Evolutionary conservation across 345 rosid genomes (phyloP).

Genomic region (Luvunga scandens): DNA sequence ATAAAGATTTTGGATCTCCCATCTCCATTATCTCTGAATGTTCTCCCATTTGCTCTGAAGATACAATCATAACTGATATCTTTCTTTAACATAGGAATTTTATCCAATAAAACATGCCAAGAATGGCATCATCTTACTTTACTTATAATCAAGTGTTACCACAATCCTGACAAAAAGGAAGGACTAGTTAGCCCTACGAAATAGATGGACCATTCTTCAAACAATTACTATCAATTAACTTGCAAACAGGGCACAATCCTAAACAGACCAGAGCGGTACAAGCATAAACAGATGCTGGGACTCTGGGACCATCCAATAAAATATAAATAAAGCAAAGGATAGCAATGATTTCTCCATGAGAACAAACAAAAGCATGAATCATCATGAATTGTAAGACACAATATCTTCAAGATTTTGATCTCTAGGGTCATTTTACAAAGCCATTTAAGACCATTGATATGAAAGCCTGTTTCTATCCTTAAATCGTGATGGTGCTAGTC

Average conservation of each 20-base stretch:
- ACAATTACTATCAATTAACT: not conserved
- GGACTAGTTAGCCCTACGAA: too few relatives aligned
- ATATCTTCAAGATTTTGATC: slow-evolving; percentile 39
- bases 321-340: not conserved
- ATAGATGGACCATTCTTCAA: not conserved
- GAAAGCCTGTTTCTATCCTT: not conserved
- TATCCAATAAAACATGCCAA: not conserved
- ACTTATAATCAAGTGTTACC: not conserved
- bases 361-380: slow-evolving; percentile 22
- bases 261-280: not conserved
- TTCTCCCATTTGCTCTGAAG: not conserved
- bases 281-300: not conserved
- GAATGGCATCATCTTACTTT: not conserved
- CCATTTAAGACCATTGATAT: slow-evolving; percentile 1
- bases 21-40: not conserved
- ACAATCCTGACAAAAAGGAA: not conserved
- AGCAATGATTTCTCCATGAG: slow-evolving; percentile 7
- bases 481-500: too few relatives aligned
- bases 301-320: slow-evolving; percentile 24
- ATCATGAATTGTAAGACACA: slow-evolving; percentile 8
- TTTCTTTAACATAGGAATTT: not conserved
- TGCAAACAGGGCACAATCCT: not conserved
- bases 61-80: not conserved
- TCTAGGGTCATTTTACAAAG: slow-evolving; percentile 21
- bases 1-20: too few relatives aligned